phyloP scores from a whole-genome alignment of 495 filamentous ascomycete genomes.

The Aspergillus bridgeri region DNA sequence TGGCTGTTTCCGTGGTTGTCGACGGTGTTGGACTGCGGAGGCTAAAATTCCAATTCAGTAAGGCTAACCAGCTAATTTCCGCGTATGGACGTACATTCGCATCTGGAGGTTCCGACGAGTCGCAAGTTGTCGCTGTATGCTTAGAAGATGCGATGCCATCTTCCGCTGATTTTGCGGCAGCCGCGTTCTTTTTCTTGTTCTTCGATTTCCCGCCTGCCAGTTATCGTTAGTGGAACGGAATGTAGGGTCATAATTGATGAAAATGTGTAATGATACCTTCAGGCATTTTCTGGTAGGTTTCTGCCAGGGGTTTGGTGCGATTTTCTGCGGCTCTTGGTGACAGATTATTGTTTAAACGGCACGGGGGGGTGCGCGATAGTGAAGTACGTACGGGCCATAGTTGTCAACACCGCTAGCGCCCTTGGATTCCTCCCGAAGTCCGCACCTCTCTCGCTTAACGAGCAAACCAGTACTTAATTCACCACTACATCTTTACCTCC shows the following conservation, averaged over 20 bases:
- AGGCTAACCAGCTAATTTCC: background rate
- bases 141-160: constrained; percentile 16
- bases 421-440: constrained; percentile 8
- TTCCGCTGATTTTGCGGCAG: constrained; percentile 37
- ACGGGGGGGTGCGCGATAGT: background rate
- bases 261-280: constrained; percentile 17
- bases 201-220: constrained; percentile 55
- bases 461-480: background rate
- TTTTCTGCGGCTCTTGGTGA: background rate
- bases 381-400: constrained; percentile 16
- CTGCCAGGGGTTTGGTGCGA: background rate
- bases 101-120: background rate
- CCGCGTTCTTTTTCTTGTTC: constrained; percentile 71
- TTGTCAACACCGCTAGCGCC: constrained; percentile 44
- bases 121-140: constrained; percentile 3
- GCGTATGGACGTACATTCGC: constrained; percentile 1
- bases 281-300: constrained; percentile 29
- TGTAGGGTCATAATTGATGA: constrained; percentile 8
- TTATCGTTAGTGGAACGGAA: constrained; percentile 9
- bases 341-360: background rate
- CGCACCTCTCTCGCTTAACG: constrained; percentile 16
- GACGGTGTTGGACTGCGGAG: background rate
- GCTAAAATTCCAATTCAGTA: background rate
- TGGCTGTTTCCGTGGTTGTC: constrained; percentile 10
- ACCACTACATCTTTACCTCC: background rate